These are phyloP conservation scores for Aspergillus fischeri DNA, from an alignment of 2,329 filamentous ascomycete species.

Conservation along the genomic window DNA sequence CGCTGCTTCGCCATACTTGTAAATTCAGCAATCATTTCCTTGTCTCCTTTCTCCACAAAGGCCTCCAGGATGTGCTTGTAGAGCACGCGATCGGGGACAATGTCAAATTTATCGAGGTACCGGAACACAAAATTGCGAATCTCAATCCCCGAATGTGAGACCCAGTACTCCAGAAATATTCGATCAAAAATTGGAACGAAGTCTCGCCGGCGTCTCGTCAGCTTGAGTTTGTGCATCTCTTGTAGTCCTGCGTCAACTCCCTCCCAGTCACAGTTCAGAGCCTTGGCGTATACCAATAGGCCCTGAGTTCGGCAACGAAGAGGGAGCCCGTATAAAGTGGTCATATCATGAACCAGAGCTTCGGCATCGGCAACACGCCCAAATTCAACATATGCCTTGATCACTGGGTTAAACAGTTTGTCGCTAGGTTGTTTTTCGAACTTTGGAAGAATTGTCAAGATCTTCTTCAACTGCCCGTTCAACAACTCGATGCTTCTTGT, in stretches of 20 bases:
- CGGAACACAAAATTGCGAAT: slow-evolving; percentile 35
- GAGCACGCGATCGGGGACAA: slow-evolving; percentile 36
- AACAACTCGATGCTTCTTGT: slow-evolving; percentile 34
- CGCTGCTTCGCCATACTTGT: slow-evolving; percentile 25
- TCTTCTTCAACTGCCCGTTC: slow-evolving; percentile 30
- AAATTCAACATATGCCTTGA: slow-evolving; percentile 38
- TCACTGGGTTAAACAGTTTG: slow-evolving; percentile 38
- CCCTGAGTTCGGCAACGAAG: slow-evolving; percentile 34
- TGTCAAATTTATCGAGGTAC: slow-evolving; percentile 32
- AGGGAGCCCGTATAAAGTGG: slow-evolving; percentile 23
- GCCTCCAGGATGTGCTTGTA: slow-evolving; percentile 40
- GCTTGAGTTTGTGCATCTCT: slow-evolving; percentile 32
- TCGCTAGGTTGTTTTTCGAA: slow-evolving; percentile 31
- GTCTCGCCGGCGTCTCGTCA: slow-evolving; percentile 24
- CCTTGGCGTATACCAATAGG: slow-evolving; percentile 34
- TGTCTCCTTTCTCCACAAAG: slow-evolving; percentile 36
- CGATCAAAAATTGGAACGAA: slow-evolving; percentile 36
- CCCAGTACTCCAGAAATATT: slow-evolving; percentile 40
- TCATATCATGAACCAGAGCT: slow-evolving; percentile 34
- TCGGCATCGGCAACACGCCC: slow-evolving; percentile 34
- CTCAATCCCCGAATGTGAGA: slow-evolving; percentile 29
- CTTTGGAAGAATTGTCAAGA: slow-evolving; percentile 24
- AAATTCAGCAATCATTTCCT: slow-evolving; percentile 29
- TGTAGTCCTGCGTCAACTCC: slow-evolving; percentile 36
- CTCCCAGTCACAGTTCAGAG: slow-evolving; percentile 38